Evolutionary conservation across 257 asterid species (phyloP), one percentile per base, ranked within the genome.

Genomic region (Penstemon barbatus): DNA sequence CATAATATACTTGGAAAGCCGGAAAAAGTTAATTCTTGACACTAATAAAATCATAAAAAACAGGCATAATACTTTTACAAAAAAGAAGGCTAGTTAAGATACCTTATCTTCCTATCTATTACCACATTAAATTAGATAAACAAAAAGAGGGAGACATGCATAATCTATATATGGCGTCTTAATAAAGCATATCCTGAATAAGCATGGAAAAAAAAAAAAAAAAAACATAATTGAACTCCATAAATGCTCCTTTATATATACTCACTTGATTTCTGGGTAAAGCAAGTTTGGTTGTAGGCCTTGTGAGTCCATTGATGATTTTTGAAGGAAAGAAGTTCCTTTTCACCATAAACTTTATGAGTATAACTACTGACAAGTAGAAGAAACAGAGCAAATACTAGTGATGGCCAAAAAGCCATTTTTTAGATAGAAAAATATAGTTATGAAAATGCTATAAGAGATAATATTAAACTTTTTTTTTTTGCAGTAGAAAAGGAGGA

Each of bases 211-310:
- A 41, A 73, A 66, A 44, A n/a, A n/a, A 63, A 65, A 65, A 59
- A 70, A 57, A 58, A 70, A 59, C 5, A 12, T 10, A n/a, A 5
- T 46, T 53, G 13, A 5, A 7, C 39, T 51, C 52, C n/a, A 25
- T 2, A 1, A 25, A 1, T 25, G 5, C 8, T 59, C 8, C 18
- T 19, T 49, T 68, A 42, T 54, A 48, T 33, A 40, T 43, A 83
- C 96, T 82, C 66, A 91, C 97, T 89, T 71, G 94, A 79, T 74
- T 81, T 74, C 45, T 71, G 91, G 70, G 80, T 54, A 58, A 75
- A 62, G 33, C 76, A 80, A 44, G 75, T 52, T 45, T 78, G 71
- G 50, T 57, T 39, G 11, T 15, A 51, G 18, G 40, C 70, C 3
- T 66, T 69, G 19, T 40, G 77, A 19, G 61, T 44, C 80, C 69